Evolutionary conservation across 2,329 filamentous ascomycete species (phyloP).

Genomic region (Fusarium redolens): DNA sequence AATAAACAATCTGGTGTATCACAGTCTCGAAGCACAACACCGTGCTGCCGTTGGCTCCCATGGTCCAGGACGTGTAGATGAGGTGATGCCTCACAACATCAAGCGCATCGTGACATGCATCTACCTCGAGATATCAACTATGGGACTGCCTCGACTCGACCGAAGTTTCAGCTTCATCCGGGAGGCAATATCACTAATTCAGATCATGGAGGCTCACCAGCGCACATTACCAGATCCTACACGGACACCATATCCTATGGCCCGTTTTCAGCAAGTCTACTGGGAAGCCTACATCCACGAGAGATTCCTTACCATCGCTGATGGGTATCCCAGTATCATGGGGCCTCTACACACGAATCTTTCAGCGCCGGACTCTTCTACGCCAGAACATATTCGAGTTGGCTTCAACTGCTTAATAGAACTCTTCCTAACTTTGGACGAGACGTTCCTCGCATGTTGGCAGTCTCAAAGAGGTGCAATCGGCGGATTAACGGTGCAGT

Average conservation of each 20-base stretch:
- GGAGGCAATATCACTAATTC: slow-evolving; percentile 57
- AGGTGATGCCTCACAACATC: slow-evolving; percentile 54
- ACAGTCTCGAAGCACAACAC: slow-evolving; percentile 45
- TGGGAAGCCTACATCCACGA: slow-evolving; percentile 69
- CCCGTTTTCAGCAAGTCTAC: slow-evolving; percentile 58
- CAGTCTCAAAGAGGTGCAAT: slow-evolving; percentile 46
- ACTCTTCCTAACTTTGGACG: slow-evolving; percentile 54
- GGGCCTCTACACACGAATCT: slow-evolving; percentile 48
- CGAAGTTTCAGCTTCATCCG: slow-evolving; percentile 63
- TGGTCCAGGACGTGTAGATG: slow-evolving; percentile 51
- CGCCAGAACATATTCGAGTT: slow-evolving; percentile 51
- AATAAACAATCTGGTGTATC: slow-evolving; percentile 40
- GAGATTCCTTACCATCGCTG: slow-evolving; percentile 64
- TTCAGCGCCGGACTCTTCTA: slow-evolving; percentile 48
- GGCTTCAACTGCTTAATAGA: slow-evolving; percentile 54
- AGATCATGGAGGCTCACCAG: slow-evolving; percentile 36
- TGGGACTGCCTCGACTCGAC: slow-evolving; percentile 60
- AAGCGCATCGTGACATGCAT: slow-evolving; percentile 62
- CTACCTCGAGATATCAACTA: slow-evolving; percentile 64
- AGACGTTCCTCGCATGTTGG: slow-evolving; percentile 54
- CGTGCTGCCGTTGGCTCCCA: slow-evolving; percentile 44
- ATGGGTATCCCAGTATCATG: slow-evolving; percentile 56
- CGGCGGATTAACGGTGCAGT: slow-evolving; percentile 49
- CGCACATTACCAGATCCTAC: slow-evolving; percentile 27
- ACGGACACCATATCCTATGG: slow-evolving; percentile 26